Evolutionary conservation across 441 rosid species (phyloP), one percentile per base, ranked within the genome.

Genomic region (Biscutella laevigata): DNA sequence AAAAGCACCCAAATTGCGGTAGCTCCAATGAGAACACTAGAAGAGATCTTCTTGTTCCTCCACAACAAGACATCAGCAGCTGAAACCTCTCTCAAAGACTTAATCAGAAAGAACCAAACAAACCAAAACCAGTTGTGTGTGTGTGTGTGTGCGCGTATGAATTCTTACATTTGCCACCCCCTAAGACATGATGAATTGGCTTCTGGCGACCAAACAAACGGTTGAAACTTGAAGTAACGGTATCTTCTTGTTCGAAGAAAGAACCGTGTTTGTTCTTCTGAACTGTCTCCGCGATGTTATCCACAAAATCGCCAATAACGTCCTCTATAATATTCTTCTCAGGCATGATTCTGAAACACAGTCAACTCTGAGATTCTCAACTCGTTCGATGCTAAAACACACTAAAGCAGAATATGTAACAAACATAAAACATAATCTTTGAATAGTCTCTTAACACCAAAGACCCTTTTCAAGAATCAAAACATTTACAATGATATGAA

Each of bases 11-110:
- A 88, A 43, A 86, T 44, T 43, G 73, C 75, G 3, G 99, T 94
- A 45, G 99, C 99, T 57, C 71, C 79, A 37, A 65, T 62, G 34
- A 94, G 59, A 49, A 82, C 66, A 44, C 96, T 59, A 6, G 88
- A 90, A 16, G 99, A 94, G 55, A 86, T 86, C 82, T 88, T 88
- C 75, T 88, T 94, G 77, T 88, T 86, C 90, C 96, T 94, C 99
- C 99, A 94, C 42, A 92, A 61, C 60, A 94, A 71, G 45, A 94
- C 97, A 81, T 94, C 99, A 71, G 99, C 99, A 84, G 99, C 97
- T 94, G 67, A 63, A 73, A 61, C 7, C 22, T 7, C 6, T 16
- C 50, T 28, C 42, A 51, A 25, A 60, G 21, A 53, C 66, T 26
- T 21, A 20, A 10, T 47, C 2, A 61, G n/a, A 60, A 39, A 34